Percentiles rank a stretch among this genome's conserved stretches.
phyloP scores from a whole-genome alignment of 768 basidiomycete genomes.

The Suillus americanus region DNA sequence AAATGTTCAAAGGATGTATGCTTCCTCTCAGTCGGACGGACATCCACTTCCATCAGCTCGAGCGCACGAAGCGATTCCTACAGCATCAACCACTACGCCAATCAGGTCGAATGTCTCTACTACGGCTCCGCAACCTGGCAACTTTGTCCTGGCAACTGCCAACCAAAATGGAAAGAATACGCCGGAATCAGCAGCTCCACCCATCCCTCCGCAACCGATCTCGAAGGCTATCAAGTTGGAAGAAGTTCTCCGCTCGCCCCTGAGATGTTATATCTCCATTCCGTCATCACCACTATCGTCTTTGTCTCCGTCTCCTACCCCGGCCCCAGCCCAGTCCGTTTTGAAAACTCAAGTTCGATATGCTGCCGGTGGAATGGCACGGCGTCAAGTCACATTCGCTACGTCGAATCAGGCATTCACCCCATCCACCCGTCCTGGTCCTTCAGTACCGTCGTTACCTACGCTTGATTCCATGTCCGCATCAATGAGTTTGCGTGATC shows the following conservation, averaged over 20 bases:
- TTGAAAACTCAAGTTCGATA: neutral
- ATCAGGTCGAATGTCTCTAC: neutral
- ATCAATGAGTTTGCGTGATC: conserved; percentile 32
- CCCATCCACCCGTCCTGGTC: neutral
- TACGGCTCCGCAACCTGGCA: neutral
- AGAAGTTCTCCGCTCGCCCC: conserved; percentile 11
- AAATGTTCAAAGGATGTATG: neutral
- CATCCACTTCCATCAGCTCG: neutral
- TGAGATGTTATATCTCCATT: conserved; percentile 15
- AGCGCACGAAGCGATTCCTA: neutral
- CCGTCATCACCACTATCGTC: conserved; percentile 17
- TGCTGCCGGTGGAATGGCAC: neutral
- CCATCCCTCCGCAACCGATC: neutral
- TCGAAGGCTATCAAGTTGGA: conserved; percentile 20
- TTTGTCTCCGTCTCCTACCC: conserved; percentile 1
- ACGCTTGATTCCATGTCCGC: conserved; percentile 16
- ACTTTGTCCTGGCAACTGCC: neutral
- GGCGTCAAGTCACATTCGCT: conserved; percentile 1
- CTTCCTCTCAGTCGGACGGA: neutral
- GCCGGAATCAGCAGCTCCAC: neutral
- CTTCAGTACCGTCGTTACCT: neutral
- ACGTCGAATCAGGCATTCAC: neutral
- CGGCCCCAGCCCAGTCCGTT: neutral
- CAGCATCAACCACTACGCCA: neutral
- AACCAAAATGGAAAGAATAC: neutral